phyloP scores from a whole-genome alignment of 768 basidiomycete species.

The Porpolomopsis calyptriformis region DNA sequence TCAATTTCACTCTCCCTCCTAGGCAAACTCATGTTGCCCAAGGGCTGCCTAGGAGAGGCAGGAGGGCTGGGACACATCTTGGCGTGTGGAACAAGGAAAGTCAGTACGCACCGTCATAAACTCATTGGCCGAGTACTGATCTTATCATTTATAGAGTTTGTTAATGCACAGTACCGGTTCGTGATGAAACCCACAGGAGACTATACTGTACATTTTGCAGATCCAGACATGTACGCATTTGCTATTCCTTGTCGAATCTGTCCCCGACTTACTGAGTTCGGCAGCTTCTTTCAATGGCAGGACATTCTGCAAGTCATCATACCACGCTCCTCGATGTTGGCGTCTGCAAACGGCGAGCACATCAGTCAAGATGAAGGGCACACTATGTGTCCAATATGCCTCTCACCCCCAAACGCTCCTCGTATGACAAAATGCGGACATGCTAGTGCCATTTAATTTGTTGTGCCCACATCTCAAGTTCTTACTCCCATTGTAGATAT shows the following conservation, averaged over 20 bases:
- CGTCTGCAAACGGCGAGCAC: constrained; percentile 43
- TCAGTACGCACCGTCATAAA: constrained; percentile 34
- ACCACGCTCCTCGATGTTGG: constrained; percentile 68
- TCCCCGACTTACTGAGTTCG: constrained; percentile 10
- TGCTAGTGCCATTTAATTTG: constrained; percentile 41
- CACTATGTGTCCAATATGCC: constrained; percentile 87
- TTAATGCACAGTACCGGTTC: constrained; percentile 95
- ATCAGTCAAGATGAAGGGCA: constrained; percentile 44
- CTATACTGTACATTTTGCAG: constrained; percentile 92
- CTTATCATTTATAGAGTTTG: constrained; percentile 52
- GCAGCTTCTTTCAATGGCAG: constrained; percentile 89
- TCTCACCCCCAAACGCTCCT: constrained; percentile 81
- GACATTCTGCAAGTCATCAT: constrained; percentile 94
- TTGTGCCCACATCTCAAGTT: constrained; percentile 7
- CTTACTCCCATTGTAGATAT: constrained; percentile 46
- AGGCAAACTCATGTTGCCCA: constrained; percentile 53
- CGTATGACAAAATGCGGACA: constrained; percentile 97
- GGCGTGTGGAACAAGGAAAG: constrained; percentile 87
- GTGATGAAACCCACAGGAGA: constrained; percentile 87
- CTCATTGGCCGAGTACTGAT: constrained; percentile 13
- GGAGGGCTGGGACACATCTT: constrained; percentile 50
- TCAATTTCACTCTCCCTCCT: constrained; percentile 90
- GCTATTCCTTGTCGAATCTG: constrained; percentile 5
- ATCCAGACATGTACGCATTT: constrained; percentile 94
- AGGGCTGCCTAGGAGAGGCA: constrained; percentile 63